phyloP scores from a whole-genome alignment of 2,329 filamentous ascomycete genomes.

The Thyridium curvatum region DNA sequence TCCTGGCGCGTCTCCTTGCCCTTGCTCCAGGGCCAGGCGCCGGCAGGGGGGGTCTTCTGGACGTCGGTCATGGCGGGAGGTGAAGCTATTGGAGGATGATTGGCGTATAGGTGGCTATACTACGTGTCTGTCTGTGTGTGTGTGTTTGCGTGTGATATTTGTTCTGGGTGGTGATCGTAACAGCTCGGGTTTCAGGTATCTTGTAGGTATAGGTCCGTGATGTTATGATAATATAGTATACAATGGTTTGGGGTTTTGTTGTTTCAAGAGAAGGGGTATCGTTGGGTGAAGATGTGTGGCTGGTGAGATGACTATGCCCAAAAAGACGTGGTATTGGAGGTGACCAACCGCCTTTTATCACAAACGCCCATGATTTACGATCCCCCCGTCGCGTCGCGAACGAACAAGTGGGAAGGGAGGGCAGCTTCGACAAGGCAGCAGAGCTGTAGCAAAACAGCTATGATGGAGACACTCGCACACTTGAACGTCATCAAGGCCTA shows the following conservation, averaged over 20 bases:
- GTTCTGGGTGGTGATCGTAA: too few relatives aligned
- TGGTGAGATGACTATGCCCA: not conserved
- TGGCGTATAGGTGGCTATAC: too few relatives aligned
- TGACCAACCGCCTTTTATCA: not conserved
- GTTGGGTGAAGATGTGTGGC: not conserved
- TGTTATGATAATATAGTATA: not conserved
- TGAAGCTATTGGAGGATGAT: not conserved
- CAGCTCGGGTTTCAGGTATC: too few relatives aligned
- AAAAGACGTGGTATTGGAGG: not conserved
- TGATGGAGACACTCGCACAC: too few relatives aligned
- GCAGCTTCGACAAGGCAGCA: too few relatives aligned
- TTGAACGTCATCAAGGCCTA: not conserved
- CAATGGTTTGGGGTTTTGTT: not conserved
- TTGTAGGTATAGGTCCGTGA: not conserved
- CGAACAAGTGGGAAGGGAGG: too few relatives aligned
- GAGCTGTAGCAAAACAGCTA: too few relatives aligned
- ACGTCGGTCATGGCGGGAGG: constrained; percentile 10
- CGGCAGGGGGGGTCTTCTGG: constrained; percentile 6
- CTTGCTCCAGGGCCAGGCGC: constrained; percentile 13
- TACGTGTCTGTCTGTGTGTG: not conserved
- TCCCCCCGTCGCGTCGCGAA: not conserved
- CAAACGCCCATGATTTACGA: too few relatives aligned
- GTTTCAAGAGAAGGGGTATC: not conserved
- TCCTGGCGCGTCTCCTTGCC: constrained; percentile 6
- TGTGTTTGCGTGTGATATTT: not conserved